Conservation (phyloP, 2,329 filamentous ascomycete genomes). For the Paraphaeosphaeria sporulosa region DNA sequence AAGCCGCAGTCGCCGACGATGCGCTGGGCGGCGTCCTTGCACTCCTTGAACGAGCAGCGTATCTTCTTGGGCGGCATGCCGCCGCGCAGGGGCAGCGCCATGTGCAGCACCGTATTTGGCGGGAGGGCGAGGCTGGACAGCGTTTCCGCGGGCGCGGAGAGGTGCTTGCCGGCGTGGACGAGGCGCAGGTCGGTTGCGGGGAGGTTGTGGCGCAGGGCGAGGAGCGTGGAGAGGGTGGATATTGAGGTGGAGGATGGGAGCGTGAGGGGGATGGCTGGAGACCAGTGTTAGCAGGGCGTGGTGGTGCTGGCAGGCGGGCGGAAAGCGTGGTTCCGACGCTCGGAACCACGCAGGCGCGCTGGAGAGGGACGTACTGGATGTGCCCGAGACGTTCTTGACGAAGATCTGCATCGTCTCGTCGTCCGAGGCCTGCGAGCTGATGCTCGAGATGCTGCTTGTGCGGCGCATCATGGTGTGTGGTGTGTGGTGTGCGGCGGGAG, state of each 20-base stretch:
- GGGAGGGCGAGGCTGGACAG: conserved; percentile 59
- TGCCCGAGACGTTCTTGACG: conserved; percentile 65
- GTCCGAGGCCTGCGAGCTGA: conserved; percentile 53
- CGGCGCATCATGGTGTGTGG: conserved; percentile 40
- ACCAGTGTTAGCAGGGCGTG: conserved; percentile 21
- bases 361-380: conserved; percentile 57
- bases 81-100: conserved; percentile 65
- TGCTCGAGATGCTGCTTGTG: conserved; percentile 51
- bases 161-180: conserved; percentile 65
- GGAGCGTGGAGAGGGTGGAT: conserved; percentile 62
- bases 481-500: background rate
- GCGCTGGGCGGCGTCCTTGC: conserved; percentile 84
- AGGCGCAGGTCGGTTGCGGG: conserved; percentile 61
- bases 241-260: conserved; percentile 63
- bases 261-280: conserved; percentile 63
- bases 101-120: conserved; percentile 60
- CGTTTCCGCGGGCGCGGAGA: conserved; percentile 52
- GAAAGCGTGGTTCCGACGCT: conserved; percentile 20
- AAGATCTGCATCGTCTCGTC: conserved; percentile 67
- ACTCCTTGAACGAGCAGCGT: conserved; percentile 88
- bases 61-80: conserved; percentile 74
- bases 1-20: conserved; percentile 97
- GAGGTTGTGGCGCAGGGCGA: conserved; percentile 65
- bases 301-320: conserved; percentile 14
- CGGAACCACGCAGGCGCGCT: conserved; percentile 23